Conservation (phyloP, 305 asterid genomes). For the Solanum hybrid region DNA sequence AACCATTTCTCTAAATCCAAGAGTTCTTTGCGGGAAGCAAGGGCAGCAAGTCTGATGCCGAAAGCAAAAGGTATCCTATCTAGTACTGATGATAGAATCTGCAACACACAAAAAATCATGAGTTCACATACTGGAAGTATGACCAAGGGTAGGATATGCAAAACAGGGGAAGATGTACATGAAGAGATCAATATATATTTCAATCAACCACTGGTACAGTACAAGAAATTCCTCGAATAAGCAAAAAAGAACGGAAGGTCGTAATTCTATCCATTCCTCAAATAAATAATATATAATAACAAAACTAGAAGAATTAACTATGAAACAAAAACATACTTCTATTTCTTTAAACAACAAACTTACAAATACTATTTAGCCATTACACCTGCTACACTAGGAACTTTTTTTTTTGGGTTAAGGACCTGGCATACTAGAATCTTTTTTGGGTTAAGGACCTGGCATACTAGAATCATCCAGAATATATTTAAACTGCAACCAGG, state of each 20-base stretch:
- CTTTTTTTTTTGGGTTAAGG: not conserved
- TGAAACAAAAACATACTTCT: not conserved
- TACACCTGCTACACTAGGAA: not conserved
- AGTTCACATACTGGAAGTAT: not conserved
- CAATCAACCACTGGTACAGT: not conserved
- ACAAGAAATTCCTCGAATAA: not conserved
- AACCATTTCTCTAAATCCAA: slow-evolving; percentile 89
- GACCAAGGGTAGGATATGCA: not conserved
- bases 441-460: not conserved
- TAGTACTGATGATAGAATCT: slow-evolving; percentile 66
- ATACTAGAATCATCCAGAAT: not conserved
- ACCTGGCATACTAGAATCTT: not conserved
- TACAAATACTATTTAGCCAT: not conserved
- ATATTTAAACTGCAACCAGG: not conserved
- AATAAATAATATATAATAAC: not conserved
- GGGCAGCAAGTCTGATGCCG: slow-evolving; percentile 74
- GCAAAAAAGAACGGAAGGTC: not conserved
- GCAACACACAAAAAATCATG: slow-evolving; percentile 17
- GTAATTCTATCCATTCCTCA: not conserved
- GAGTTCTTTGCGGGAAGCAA: slow-evolving; percentile 77
- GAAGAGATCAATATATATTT: not conserved
- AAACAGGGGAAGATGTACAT: not conserved
- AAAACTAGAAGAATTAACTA: not conserved
- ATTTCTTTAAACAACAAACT: not conserved
- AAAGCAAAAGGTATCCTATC: slow-evolving; percentile 65